Conservation (phyloP, 805 yeast genomes). For the Metschnikowia kunwiensis region DNA sequence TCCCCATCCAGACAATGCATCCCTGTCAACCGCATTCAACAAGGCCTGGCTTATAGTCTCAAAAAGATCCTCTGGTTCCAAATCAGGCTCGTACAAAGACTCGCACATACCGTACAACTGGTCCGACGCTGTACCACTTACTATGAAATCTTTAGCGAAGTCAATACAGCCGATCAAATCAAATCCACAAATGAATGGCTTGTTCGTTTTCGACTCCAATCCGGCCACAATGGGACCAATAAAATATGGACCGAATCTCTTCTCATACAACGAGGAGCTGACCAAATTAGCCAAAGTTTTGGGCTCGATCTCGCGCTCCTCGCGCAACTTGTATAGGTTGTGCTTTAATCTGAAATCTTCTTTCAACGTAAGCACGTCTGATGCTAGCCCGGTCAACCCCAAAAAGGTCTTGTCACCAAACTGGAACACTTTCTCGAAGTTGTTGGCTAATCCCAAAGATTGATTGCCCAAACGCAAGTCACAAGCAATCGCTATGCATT, state of each 20-base stretch:
- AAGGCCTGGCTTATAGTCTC: conserved; percentile 94
- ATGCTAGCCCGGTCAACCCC: conserved; percentile 92
- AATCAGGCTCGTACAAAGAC: conserved; percentile 86
- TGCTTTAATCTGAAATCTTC: conserved; percentile 82
- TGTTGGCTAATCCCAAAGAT: conserved; percentile 85
- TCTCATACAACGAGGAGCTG: conserved; percentile 83
- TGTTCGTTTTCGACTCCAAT: conserved; percentile 70
- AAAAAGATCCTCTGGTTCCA: conserved; percentile 92
- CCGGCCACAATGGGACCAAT: conserved; percentile 98
- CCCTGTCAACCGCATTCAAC: conserved; percentile 94
- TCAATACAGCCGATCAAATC: conserved; percentile 97
- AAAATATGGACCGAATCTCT: conserved; percentile 93
- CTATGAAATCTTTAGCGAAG: conserved; percentile 90
- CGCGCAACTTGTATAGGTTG: conserved; percentile 84
- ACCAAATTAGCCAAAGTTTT: conserved; percentile 90
- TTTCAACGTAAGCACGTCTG: conserved; percentile 84
- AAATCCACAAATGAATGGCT: conserved; percentile 93
- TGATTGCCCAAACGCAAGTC: conserved; percentile 93
- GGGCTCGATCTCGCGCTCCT: conserved; percentile 91
- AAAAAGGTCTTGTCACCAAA: conserved; percentile 77
- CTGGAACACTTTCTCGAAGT: conserved; percentile 88
- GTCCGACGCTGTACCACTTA: conserved; percentile 94
- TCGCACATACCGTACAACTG: conserved; percentile 99
- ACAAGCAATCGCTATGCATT: conserved; percentile 96
- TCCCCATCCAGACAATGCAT: conserved; percentile 98